Evolutionary conservation across 352 stramenopile genomes (phyloP), one percentile per base, ranked within the genome.

Genomic region (Globisporangium emineosum): DNA sequence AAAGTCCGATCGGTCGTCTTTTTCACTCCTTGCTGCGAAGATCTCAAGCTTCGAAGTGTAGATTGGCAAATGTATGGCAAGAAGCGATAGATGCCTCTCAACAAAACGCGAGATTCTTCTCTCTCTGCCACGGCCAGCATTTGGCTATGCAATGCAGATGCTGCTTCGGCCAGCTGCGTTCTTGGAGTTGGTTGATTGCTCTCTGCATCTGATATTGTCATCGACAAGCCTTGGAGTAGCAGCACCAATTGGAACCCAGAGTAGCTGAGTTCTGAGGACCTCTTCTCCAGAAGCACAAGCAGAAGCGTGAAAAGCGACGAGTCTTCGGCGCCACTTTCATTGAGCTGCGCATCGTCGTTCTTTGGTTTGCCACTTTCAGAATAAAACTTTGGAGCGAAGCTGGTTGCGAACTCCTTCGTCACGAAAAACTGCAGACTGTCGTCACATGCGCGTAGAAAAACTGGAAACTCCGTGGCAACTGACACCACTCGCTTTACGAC

Each of bases 351-450:
- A 23, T 21, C 6, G 2, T 47, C 40, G 9, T 47, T 23, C 3
- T 47, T 23, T n/a, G 40, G 6, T 9, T 47, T 47, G 40, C 40
- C 17, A 23, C 33, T 49, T 9, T 29, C 29, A 0, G 45, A 49
- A 12, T 42, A 33, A 19, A 80, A 56, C 32, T 83, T 78, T 1
- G 30, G 37, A 5, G 60, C 62, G 21, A 91, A 55, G 13, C 55
- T 54, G 2, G 32, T 40, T 15, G 89, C 70, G 23, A 88, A 35
- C 15, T 90, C 74, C 6, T 75, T 60, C 17, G 83, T 88, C 15
- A 91, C 53, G 9, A 91, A 70, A 67, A 76, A 90, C 62, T 91
- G 79, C 9, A 91, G 71, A 29, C 69, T 89, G 27, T 86, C 77
- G 51, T 89, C 82, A 43, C 81, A 79, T 0, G 73, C 66, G 8